A percentile compares a stretch with the other conserved stretches of the same genome.
Conservation (phyloP, 441 rosid genomes). For the Adansonia rubrostipa region DNA sequence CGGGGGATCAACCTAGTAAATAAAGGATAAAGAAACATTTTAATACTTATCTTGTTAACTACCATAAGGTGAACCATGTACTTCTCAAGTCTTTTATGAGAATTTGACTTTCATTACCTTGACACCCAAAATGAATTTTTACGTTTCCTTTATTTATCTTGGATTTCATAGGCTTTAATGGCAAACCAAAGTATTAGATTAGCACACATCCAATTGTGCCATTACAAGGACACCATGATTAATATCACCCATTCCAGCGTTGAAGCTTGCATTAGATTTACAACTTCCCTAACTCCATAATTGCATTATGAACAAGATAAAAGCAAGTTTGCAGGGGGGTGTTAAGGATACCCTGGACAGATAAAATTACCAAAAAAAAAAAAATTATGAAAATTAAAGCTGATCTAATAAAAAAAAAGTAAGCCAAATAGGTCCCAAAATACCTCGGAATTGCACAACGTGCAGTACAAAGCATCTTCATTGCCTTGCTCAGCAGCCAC, state of each 20-base stretch:
- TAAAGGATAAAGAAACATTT: background rate
- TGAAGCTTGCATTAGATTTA: slow-evolving; percentile 6
- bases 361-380: background rate
- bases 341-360: background rate
- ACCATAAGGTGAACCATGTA: background rate
- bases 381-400: background rate
- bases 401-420: background rate
- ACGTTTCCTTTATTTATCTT: background rate
- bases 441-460: slow-evolving; percentile 77
- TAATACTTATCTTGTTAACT: background rate
- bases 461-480: slow-evolving; percentile 77
- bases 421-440: background rate
- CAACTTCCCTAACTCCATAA: background rate
- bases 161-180: background rate
- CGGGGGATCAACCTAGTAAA: background rate
- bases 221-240: background rate
- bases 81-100: background rate
- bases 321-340: background rate
- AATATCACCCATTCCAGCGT: background rate
- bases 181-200: background rate
- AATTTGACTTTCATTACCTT: background rate
- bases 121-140: background rate
- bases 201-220: background rate
- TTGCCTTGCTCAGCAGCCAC: slow-evolving; percentile 46
- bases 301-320: slow-evolving; percentile 13